phyloP scores from a whole-genome alignment of 768 basidiomycete species.

The Tylopilus balloui region DNA sequence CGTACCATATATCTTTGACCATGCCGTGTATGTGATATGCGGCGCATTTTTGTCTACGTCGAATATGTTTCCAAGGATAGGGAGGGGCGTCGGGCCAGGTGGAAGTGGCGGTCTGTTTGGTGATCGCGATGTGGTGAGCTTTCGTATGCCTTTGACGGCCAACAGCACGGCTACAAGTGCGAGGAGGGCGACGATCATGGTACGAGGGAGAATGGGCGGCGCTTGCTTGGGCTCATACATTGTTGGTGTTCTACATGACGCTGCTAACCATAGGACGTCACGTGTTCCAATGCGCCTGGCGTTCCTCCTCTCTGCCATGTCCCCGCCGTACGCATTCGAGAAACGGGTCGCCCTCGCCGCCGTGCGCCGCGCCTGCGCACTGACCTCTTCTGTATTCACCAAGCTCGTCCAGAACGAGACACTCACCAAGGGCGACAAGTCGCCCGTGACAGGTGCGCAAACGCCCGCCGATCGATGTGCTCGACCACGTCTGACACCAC shows the following conservation, averaged over 20 bases:
- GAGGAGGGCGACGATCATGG: neutral
- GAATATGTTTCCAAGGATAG: conserved; percentile 15
- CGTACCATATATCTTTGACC: conserved; percentile 21
- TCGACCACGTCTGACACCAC: neutral
- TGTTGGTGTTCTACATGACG: no score
- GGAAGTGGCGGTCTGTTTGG: conserved; percentile 5
- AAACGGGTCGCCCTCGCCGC: conserved; percentile 81
- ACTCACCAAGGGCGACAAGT: conserved; percentile 86
- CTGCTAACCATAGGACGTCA: no score
- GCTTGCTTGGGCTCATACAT: no score
- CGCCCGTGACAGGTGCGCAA: conserved; percentile 77
- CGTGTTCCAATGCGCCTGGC: conserved; percentile 1
- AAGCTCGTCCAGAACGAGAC: conserved; percentile 83
- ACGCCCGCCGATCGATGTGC: neutral
- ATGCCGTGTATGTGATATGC: conserved; percentile 15
- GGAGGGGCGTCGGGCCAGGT: conserved; percentile 17
- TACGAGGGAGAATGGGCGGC: no score
- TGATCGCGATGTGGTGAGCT: neutral
- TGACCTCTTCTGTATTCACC: conserved; percentile 85
- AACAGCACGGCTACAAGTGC: neutral
- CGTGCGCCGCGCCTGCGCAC: conserved; percentile 77
- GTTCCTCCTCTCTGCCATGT: conserved; percentile 39
- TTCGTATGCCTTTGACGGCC: neutral
- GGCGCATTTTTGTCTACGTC: conserved; percentile 7
- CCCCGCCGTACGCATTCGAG: conserved; percentile 56